Evolutionary conservation across 2,329 filamentous ascomycete genomes (phyloP).

Genomic region (Diplodia intermedia): DNA sequence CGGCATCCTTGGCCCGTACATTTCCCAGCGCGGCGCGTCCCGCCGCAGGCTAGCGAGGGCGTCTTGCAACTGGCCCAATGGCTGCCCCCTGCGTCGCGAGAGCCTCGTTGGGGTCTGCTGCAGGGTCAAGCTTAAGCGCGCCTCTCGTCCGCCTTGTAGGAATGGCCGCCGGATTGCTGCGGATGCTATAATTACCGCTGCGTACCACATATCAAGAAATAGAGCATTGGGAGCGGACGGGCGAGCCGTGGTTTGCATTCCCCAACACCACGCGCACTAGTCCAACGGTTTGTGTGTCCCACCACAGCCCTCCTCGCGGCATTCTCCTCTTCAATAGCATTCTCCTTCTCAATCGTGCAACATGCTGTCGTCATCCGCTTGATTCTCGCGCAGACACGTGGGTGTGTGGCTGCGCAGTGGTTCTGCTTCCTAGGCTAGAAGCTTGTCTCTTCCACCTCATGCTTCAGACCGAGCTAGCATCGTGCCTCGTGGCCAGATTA

Average conservation of each 20-base stretch:
- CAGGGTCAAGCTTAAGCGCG: neutral
- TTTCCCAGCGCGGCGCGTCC: conserved; percentile 6
- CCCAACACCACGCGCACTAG: conserved; percentile 12
- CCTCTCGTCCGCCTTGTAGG: neutral
- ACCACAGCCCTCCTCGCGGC: neutral
- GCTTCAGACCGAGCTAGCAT: neutral
- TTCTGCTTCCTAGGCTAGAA: neutral
- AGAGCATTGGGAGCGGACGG: neutral
- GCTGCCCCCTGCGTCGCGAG: neutral
- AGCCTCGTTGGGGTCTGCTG: conserved; percentile 17
- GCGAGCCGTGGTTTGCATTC: conserved; percentile 5
- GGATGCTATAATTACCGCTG: no score
- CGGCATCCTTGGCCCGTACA: neutral
- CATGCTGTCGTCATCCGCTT: neutral
- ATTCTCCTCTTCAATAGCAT: neutral
- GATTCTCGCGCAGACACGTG: neutral
- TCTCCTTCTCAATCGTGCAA: neutral
- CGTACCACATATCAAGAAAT: no score
- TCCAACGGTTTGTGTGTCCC: conserved; percentile 9
- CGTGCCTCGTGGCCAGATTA: neutral
- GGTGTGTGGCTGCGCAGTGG: conserved; percentile 8
- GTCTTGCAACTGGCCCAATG: neutral
- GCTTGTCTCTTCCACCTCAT: conserved; percentile 7
- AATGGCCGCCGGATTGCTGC: neutral
- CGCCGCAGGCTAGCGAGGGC: neutral